A percentile compares a stretch with the other conserved stretches of the same genome.
Evolutionary conservation across 331 rosid species (phyloP).

Genomic region (Malus hybrid): DNA sequence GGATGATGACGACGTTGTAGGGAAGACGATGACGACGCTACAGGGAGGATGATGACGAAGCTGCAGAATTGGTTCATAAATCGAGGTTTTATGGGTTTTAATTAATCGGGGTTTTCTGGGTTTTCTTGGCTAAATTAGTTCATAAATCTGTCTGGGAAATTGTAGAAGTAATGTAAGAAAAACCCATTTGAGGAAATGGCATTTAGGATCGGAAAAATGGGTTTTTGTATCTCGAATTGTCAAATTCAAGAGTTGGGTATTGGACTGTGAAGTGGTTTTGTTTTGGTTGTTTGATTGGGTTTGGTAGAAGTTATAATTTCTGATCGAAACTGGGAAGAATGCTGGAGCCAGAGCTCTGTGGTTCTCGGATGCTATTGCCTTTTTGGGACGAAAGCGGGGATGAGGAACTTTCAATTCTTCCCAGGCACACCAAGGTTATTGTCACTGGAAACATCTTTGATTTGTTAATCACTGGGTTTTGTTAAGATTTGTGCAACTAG

Average conservation of each 20-base stretch:
- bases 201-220: background rate
- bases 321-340: slow-evolving; percentile 16
- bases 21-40: no score
- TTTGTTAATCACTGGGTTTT: no score
- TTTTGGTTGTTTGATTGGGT: background rate
- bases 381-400: slow-evolving; percentile 58
- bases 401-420: slow-evolving; percentile 64
- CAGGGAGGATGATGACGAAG: no score
- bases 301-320: background rate
- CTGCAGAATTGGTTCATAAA: no score
- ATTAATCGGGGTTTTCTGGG: background rate
- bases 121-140: background rate
- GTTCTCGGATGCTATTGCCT: slow-evolving; percentile 40
- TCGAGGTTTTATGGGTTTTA: no score
- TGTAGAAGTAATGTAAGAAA: background rate
- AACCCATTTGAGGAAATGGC: background rate
- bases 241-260: slow-evolving; percentile 4
- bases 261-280: background rate
- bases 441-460: slow-evolving; percentile 14
- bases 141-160: background rate
- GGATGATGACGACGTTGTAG: no score
- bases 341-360: slow-evolving; percentile 52
- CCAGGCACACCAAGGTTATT: slow-evolving; percentile 66
- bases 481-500: no score
- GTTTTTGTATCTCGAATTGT: background rate